A percentile compares a stretch with the other conserved stretches of the same genome.
phyloP scores from a whole-genome alignment of 306 rosid species.

The Corylus avellana region DNA sequence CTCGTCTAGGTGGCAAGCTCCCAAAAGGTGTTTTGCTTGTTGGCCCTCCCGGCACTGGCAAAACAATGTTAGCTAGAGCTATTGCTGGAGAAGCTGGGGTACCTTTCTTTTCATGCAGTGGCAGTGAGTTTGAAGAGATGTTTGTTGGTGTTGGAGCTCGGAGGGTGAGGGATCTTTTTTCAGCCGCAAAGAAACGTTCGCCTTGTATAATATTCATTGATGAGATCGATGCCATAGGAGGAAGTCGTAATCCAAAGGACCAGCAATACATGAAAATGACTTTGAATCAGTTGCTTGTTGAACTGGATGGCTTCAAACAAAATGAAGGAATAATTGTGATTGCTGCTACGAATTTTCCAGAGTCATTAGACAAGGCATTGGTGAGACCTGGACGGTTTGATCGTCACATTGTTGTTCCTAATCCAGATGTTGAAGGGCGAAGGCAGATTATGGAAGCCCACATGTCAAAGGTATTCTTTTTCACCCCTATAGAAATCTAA shows the following conservation, averaged over 20 bases:
- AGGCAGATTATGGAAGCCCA: constrained; percentile 86
- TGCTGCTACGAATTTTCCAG: constrained; percentile 91
- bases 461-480: constrained; percentile 76
- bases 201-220: constrained; percentile 94
- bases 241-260: constrained; percentile 75
- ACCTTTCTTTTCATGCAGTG: constrained; percentile 92
- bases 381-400: constrained; percentile 97
- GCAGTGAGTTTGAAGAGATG: constrained; percentile 97
- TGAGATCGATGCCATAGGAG: constrained; percentile 96
- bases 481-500: constrained; percentile 1
- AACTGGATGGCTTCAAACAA: constrained; percentile 94
- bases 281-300: constrained; percentile 89
- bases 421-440: constrained; percentile 98
- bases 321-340: constrained; percentile 94
- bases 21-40: constrained; percentile 96
- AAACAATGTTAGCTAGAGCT: constrained; percentile 96
- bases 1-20: constrained; percentile 95
- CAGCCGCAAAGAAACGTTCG: constrained; percentile 87
- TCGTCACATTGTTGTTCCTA: constrained; percentile 82
- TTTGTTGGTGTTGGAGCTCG: constrained; percentile 98
- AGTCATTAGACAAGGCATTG: constrained; percentile 88
- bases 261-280: constrained; percentile 85
- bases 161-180: constrained; percentile 85
- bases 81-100: constrained; percentile 98
- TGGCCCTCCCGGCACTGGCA: constrained; percentile 97